A percentile compares a stretch with the other conserved stretches of the same genome.
Evolutionary conservation across 805 yeast genomes (phyloP).

Genomic region (Schizosaccharomyces cryophilus): DNA sequence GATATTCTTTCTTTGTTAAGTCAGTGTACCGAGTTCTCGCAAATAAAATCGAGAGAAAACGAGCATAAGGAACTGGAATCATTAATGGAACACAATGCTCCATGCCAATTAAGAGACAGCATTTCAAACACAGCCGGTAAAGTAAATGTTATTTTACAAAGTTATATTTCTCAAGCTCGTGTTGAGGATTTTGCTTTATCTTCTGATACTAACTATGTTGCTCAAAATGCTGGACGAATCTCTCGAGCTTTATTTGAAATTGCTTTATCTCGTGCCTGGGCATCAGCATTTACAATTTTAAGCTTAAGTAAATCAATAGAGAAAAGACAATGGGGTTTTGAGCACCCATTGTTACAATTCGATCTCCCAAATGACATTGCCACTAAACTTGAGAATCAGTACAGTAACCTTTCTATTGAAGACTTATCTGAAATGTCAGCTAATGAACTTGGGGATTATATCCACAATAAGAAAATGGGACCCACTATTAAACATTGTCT

Average conservation of each 20-base stretch:
- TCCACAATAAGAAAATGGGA: slow-evolving; percentile 64
- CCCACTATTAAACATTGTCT: slow-evolving; percentile 30
- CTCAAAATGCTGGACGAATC: slow-evolving; percentile 84
- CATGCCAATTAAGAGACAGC: slow-evolving; percentile 65
- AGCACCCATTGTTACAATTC: slow-evolving; percentile 76
- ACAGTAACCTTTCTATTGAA: slow-evolving; percentile 25
- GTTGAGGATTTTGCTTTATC: slow-evolving; percentile 58
- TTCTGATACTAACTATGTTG: slow-evolving; percentile 79
- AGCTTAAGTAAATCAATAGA: slow-evolving; percentile 73
- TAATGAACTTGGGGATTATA: slow-evolving; percentile 66
- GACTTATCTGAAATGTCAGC: slow-evolving; percentile 46
- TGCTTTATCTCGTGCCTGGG: slow-evolving; percentile 75
- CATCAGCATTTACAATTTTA: slow-evolving; percentile 45
- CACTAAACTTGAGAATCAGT: slow-evolving; percentile 32
- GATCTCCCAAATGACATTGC: slow-evolving; percentile 36
- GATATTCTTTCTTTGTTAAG: slow-evolving; percentile 71
- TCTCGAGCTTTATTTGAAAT: slow-evolving; percentile 73
- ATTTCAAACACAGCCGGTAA: slow-evolving; percentile 59
- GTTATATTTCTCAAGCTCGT: slow-evolving; percentile 53
- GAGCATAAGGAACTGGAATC: slow-evolving; percentile 50
- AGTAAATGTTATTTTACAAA: slow-evolving; percentile 66
- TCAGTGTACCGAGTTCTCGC: slow-evolving; percentile 83
- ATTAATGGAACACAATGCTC: slow-evolving; percentile 24
- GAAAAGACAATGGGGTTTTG: slow-evolving; percentile 60
- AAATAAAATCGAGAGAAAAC: slow-evolving; percentile 68